Evolutionary conservation across 352 stramenopile species (phyloP), one percentile per base, ranked within the genome.

Genomic region (Phytophthora pisi): DNA sequence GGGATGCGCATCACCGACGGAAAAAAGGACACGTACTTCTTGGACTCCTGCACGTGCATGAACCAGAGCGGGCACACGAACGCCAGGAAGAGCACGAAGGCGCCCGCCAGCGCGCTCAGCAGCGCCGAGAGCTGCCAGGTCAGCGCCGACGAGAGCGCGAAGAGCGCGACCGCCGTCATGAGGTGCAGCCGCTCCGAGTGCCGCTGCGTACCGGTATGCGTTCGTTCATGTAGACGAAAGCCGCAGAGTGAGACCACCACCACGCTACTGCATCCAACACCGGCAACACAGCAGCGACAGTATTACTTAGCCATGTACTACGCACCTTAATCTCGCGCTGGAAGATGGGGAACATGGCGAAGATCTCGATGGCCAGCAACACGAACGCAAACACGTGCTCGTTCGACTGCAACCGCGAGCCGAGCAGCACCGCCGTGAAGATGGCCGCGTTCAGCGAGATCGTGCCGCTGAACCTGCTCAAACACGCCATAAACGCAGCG

Each of bases 371-470:
- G 9, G 93, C 90, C 51, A 97, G 77, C 15, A 97, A 63, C 36
- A 97, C 81, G 64, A 98, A 94, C n/a, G 77, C 91, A 51, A 97
- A 97, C 52, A 97, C 91, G 64, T 96, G 86, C 72, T 97, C 88
- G 68, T 96, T 97, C 40, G 86, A 96, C 64, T 93, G 82, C 31
- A 98, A 70, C 4, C 93, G 82, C 47, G 93, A 98, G 38, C 88
- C 91, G 6, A 98, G 81, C 51, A 98, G 77, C 52, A 98, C 91
- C 5, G 92, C 89, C 31, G 88, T 97, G 62, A 98, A 97, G 61
- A 97, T 95, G 11, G 91, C 93, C 0, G 93, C 92, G 73, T 98
- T 98, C 9, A 98, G 79, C 46, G 92, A 97, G 51, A 98, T 86
- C 16, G 91, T 96, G 11, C 90, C 91, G 62, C 87, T 92, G 56